A percentile compares a stretch with the other conserved stretches of the same genome.
phyloP scores from a whole-genome alignment of 257 asterid genomes.

The Solanum corneliomulleri region DNA sequence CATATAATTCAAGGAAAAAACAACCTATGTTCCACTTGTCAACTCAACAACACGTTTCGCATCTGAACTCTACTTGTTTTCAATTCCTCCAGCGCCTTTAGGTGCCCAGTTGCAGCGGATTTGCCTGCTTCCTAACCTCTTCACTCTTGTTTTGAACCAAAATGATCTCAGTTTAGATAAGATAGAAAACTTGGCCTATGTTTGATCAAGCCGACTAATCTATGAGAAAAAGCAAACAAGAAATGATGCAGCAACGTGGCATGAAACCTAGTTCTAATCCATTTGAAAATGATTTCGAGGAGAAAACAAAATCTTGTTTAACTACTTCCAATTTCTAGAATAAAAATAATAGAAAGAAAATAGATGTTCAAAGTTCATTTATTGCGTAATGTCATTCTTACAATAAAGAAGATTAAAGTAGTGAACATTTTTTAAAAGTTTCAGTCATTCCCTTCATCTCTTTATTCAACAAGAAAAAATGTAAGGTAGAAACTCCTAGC shows the following conservation, averaged over 20 bases:
- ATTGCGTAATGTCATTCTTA: no score
- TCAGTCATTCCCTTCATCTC: no score
- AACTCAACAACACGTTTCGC: constrained; percentile 45
- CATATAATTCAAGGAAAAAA: neutral
- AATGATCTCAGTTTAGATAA: neutral
- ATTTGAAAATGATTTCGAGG: neutral
- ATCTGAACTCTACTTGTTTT: constrained; percentile 50
- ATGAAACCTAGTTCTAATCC: neutral
- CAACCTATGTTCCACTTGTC: constrained; percentile 49
- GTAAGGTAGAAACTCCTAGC: no score
- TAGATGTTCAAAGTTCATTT: no score
- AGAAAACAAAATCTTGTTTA: neutral
- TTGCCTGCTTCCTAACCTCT: constrained; percentile 82
- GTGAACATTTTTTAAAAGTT: no score
- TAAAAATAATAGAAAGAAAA: no score
- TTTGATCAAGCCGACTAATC: neutral
- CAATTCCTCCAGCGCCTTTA: constrained; percentile 51
- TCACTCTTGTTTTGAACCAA: constrained; percentile 28
- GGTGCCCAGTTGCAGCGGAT: constrained; percentile 90
- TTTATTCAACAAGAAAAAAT: no score
- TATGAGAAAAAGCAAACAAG: neutral
- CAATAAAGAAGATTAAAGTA: no score
- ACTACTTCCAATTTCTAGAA: no score
- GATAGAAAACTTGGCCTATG: neutral
- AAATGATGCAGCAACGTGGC: neutral